Conservation (phyloP, 2,329 filamentous ascomycete genomes). For the Samsoniella hepiali region DNA sequence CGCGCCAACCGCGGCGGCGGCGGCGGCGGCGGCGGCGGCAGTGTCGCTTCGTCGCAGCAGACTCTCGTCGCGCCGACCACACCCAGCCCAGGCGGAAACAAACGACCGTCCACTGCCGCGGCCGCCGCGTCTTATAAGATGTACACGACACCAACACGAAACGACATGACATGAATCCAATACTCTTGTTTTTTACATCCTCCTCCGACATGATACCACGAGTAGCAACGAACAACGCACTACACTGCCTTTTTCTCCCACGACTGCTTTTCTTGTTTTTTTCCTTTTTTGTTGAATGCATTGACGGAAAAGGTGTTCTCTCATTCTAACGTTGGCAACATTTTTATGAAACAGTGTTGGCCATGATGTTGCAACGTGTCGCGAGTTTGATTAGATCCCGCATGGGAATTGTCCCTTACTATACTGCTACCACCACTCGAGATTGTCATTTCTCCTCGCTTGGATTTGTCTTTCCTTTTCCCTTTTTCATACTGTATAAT, state of each 20-base stretch:
- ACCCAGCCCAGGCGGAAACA: background rate
- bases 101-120: background rate
- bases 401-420: background rate
- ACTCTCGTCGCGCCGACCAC: background rate
- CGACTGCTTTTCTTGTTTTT: background rate
- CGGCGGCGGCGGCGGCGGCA: slow-evolving; percentile 18
- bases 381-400: background rate
- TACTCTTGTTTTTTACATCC: background rate
- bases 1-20: slow-evolving; percentile 28
- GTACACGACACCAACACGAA: slow-evolving; percentile 13
- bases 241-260: slow-evolving; percentile 1
- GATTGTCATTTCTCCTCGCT: background rate
- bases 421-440: background rate
- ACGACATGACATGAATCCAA: background rate
- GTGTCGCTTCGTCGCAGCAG: background rate
- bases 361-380: background rate
- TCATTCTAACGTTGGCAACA: background rate
- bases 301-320: background rate
- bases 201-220: slow-evolving; percentile 7
- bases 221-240: background rate
- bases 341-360: background rate
- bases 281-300: background rate
- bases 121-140: background rate
- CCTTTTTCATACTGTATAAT: background rate
- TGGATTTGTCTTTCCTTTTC: background rate